Evolutionary conservation across 208 protist species (phyloP), one percentile per base, ranked within the genome.

Genomic region (Leishmania major): DNA sequence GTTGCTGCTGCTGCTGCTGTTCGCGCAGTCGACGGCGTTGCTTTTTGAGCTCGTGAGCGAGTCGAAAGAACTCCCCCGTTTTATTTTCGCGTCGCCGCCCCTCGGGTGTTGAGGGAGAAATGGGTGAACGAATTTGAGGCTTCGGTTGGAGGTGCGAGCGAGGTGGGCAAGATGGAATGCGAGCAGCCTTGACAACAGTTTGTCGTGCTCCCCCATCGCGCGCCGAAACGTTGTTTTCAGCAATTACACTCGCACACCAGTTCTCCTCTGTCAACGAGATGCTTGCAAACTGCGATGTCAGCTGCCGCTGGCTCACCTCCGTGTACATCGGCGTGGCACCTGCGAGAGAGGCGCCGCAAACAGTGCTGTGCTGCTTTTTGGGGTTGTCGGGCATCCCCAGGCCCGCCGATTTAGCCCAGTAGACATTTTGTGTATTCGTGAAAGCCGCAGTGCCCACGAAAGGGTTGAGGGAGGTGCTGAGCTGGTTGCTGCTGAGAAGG

Each of bases 41-140:
- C 6, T 53, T 25, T 15, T 72, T 70, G 45, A 62, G 78, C 70
- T 76, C 67, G 53, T 53, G 69, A 13, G 78, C 78, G 35, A 81
- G 69, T 10, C 78, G 78, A 43, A 81, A 81, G 49, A 81, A 81
- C 78, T 76, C 53, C 70, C 76, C 25, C 1, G 69, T 81, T 19
- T 70, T 81, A 53, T 49, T 75, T n/a, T 81, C 70, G 10, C 40
- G 25, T n/a, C 53, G 78, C 13, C 60, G 57, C 72, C 31, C 57
- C 37, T 82, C 72, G 28, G 28, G 64, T 3, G 64, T 0, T 13
- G 64, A 35, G 17, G 35, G 19, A 8, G 31, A 2, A 22, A 1
- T 35, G 1, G 64, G 31, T 28, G 64, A 45, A n/a, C 25, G 11
- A 11, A 7, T 35, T 10, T n/a, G 31, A 1, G 64, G 6, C 6